Conservation (phyloP, 768 basidiomycete species). For the Collybia mongolica region DNA sequence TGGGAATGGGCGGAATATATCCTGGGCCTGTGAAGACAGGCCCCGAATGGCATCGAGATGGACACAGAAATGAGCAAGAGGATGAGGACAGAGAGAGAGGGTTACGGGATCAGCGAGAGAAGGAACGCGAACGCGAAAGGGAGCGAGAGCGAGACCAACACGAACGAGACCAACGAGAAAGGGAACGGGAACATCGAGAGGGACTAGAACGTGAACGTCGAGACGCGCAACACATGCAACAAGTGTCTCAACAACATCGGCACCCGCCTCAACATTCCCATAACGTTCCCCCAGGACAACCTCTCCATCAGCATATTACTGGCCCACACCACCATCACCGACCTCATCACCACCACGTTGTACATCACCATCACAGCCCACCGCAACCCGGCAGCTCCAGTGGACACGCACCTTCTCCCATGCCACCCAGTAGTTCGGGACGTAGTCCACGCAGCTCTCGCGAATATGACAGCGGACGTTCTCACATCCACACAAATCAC, state of each 20-base stretch:
- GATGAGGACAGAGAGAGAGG: conserved; percentile 21
- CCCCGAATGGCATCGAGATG: conserved; percentile 17
- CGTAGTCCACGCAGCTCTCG: conserved; percentile 18
- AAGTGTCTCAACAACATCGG: conserved; percentile 31
- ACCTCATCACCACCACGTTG: conserved; percentile 53
- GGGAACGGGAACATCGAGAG: conserved; percentile 24
- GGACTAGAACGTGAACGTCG: conserved; percentile 19
- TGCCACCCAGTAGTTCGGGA: conserved; percentile 22
- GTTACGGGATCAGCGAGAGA: conserved; percentile 9
- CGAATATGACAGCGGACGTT: conserved; percentile 29
- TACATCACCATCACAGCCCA: conserved; percentile 36
- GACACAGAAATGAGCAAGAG: conserved; percentile 15
- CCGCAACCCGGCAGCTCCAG: conserved; percentile 10
- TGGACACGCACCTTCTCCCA: conserved; percentile 29
- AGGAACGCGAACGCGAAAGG: conserved; percentile 9
- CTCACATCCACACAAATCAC: conserved; percentile 31
- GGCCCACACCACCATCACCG: conserved; percentile 46
- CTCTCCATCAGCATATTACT: conserved; percentile 30
- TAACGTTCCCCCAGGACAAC: conserved; percentile 20
- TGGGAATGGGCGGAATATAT: conserved; percentile 25
- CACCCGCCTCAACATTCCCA: conserved; percentile 35
- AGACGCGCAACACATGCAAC: conserved; percentile 27
- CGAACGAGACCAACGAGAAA: conserved; percentile 26
- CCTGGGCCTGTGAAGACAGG: conserved; percentile 8
- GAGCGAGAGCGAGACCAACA: conserved; percentile 21